Percentiles rank a stretch among this genome's conserved stretches.
phyloP scores from a whole-genome alignment of 306 rosid genomes.

The Calophaca sinica region DNA sequence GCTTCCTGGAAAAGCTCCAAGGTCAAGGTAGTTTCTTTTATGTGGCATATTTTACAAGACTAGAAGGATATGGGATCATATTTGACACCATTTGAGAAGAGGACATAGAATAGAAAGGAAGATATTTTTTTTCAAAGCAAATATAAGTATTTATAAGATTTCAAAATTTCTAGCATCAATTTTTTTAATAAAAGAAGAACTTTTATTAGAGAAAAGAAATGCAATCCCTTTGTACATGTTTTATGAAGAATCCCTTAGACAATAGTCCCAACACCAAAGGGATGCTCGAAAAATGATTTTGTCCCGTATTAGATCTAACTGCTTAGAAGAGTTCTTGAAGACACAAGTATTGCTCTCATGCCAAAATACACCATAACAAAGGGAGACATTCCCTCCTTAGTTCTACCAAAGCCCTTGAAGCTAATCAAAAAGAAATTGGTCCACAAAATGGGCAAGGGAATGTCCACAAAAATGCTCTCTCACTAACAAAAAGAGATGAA shows the following conservation, averaged over 20 bases:
- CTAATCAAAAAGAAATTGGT: constrained; percentile 4
- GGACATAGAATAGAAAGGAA: constrained; percentile 23
- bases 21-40: constrained; percentile 43
- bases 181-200: not conserved
- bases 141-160: not conserved
- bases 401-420: not conserved
- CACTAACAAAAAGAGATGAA: not conserved
- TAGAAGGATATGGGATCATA: constrained; percentile 20
- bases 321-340: constrained; percentile 7
- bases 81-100: constrained; percentile 2
- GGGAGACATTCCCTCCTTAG: constrained; percentile 9
- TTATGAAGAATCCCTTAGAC: not conserved
- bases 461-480: constrained; percentile 20
- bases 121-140: not conserved
- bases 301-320: constrained; percentile 12
- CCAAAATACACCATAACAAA: not conserved
- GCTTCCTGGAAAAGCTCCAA: constrained; percentile 58
- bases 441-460: constrained; percentile 7
- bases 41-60: constrained; percentile 37
- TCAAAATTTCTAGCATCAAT: not conserved
- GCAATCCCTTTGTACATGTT: no score
- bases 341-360: not conserved
- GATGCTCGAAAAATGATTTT: not conserved
- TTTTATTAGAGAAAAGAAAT: not conserved
- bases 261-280: not conserved